Evolutionary conservation across 306 rosid species (phyloP), one percentile per base, ranked within the genome.

Genomic region (Vigna hirtella): DNA sequence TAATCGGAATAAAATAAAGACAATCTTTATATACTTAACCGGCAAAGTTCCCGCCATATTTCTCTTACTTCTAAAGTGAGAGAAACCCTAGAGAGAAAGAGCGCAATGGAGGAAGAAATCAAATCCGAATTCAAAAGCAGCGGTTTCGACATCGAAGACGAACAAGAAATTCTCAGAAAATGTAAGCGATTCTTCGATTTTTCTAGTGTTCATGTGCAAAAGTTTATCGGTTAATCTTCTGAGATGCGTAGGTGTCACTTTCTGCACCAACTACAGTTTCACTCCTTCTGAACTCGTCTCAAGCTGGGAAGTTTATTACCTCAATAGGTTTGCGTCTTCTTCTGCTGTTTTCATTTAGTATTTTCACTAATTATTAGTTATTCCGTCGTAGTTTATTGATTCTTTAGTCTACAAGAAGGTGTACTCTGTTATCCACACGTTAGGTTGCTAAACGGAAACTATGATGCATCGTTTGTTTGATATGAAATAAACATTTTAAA

Each of bases 261-360:
- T 91, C 73, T 88, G 98, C 88, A 80, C 84, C 79, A 91, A 89
- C 84, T 93, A 88, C 88, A 83, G 73, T 73, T 90, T 95, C 62
- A 88, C 72, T 74, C 90, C 98, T 81, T 85, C 93, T 3, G 97
- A 93, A 74, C 85, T 95, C 57, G 93, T 91, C 75, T 93, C 98
- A 17, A 86, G 89, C 81, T 95, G 98, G 98, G 98, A 91, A 78
- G 83, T 85, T 70, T 88, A 95, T 86, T 92, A 92, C 78, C 99
- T 93, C 73, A 95, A 95, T 83, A 93, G 99, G 98, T 95, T 18
- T 68, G 55, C 50, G 16, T 9, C 7, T 63, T 73, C 57, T 66
- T 47, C 49, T 28, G 2, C 51, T 48, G 1, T 49, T 72, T 49
- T 36, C 49, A 9, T 66, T 36, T 43, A 3, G 20, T 17, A 9